Percentiles rank a stretch among this genome's conserved stretches.
Conservation (phyloP, 139 green algal genomes). For the Astrephomene gubernaculifera region DNA sequence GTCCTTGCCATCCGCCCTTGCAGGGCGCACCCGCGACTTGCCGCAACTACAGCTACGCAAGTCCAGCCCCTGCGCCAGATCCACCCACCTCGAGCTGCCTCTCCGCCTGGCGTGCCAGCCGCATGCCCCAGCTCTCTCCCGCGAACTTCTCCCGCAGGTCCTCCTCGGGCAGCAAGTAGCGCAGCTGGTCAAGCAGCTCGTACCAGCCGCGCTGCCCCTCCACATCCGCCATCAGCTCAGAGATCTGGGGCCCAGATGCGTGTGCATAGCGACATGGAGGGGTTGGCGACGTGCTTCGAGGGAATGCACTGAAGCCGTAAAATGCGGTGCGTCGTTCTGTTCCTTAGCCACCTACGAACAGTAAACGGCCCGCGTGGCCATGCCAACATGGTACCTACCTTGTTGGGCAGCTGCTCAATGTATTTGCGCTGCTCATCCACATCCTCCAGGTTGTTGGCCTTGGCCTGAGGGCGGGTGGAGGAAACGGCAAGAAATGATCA, state of each 20-base stretch:
- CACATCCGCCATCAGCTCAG: slow-evolving; percentile 68
- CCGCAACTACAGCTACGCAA: too few relatives aligned
- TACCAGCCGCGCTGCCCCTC: slow-evolving; percentile 75
- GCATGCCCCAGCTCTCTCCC: slow-evolving; percentile 49
- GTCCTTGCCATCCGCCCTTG: too few relatives aligned
- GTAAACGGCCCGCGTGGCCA: too few relatives aligned
- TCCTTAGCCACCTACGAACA: too few relatives aligned
- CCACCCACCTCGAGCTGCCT: slow-evolving; percentile 58
- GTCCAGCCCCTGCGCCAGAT: too few relatives aligned
- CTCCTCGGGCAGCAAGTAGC: slow-evolving; percentile 71
- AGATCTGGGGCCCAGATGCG: too few relatives aligned
- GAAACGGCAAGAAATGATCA: too few relatives aligned
- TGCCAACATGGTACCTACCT: slow-evolving; percentile 25
- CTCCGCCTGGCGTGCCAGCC: slow-evolving; percentile 60
- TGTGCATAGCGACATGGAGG: too few relatives aligned
- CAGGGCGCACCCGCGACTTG: too few relatives aligned
- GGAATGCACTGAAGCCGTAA: too few relatives aligned
- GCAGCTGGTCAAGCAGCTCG: slow-evolving; percentile 66
- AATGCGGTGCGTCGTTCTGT: too few relatives aligned
- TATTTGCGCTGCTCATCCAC: slow-evolving; percentile 79
- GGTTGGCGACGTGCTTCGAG: too few relatives aligned
- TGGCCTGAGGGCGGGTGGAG: slow-evolving; percentile 33
- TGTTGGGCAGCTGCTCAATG: slow-evolving; percentile 74
- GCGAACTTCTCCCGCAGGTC: slow-evolving; percentile 67
- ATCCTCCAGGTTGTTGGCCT: slow-evolving; percentile 76